phyloP scores from a whole-genome alignment of 176 grass and related monocot species.

The Leersia perrieri region DNA sequence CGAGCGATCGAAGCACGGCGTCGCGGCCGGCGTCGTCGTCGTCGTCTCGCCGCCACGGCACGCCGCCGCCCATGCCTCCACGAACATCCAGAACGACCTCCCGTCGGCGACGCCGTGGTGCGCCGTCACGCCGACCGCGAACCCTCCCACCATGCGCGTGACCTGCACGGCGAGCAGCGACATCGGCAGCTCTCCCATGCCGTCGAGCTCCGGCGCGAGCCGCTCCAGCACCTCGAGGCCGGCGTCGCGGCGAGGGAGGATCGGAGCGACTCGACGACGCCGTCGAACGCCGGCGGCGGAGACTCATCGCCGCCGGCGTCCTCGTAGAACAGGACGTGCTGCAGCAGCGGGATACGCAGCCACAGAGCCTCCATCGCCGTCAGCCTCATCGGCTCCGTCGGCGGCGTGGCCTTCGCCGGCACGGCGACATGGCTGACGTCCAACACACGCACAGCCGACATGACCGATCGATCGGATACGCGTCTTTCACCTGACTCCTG shows the following conservation, averaged over 20 bases:
- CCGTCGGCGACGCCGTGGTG: conserved; percentile 35
- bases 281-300: conserved; percentile 37
- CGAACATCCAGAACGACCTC: conserved; percentile 33
- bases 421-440: conserved; percentile 16
- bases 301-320: not conserved
- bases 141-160: too few relatives aligned
- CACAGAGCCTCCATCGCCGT: conserved; percentile 30
- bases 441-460: too few relatives aligned
- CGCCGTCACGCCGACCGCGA: conserved; percentile 7
- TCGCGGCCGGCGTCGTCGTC: not conserved
- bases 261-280: not conserved
- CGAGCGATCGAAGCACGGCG: conserved; percentile 6
- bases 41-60: not conserved
- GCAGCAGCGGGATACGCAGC: not conserved
- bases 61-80: conserved; percentile 9
- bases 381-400: conserved; percentile 17
- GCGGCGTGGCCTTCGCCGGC: not conserved
- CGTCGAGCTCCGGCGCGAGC: conserved; percentile 33
- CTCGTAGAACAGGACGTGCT: conserved; percentile 35
- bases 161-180: too few relatives aligned
- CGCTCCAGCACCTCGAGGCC: too few relatives aligned
- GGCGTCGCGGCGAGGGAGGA: conserved; percentile 31
- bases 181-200: conserved; percentile 36
- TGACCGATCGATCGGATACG: too few relatives aligned
- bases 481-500: too few relatives aligned